Evolutionary conservation across 2,329 filamentous ascomycete genomes (phyloP).

Genomic region (Zymoseptoria ardabiliae): DNA sequence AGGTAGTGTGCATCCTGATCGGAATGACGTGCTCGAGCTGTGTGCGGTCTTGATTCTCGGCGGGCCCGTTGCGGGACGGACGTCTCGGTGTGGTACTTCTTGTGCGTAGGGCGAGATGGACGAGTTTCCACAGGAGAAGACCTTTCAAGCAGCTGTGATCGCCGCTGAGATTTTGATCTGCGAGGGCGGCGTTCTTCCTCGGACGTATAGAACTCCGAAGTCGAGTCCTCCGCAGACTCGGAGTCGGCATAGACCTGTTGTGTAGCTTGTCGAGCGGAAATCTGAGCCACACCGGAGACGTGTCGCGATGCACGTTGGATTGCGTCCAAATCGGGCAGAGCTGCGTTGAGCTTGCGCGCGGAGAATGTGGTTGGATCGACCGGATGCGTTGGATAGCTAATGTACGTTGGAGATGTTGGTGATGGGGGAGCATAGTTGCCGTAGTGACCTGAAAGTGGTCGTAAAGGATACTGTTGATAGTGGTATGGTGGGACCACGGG

Average conservation of each 20-base stretch:
- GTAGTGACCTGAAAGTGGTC: slow-evolving; percentile 8
- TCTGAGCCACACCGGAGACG: not conserved
- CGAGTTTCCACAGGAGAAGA: not conserved
- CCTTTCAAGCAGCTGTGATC: not conserved
- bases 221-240: not conserved
- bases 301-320: slow-evolving; percentile 7
- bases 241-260: not conserved
- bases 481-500: slow-evolving; percentile 1
- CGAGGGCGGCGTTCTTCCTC: slow-evolving; percentile 2
- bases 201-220: slow-evolving; percentile 3
- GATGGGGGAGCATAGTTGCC: slow-evolving; percentile 15
- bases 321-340: slow-evolving; percentile 12
- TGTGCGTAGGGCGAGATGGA: slow-evolving; percentile 2
- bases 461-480: slow-evolving; percentile 8
- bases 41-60: slow-evolving; percentile 1
- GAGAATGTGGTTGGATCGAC: slow-evolving; percentile 12
- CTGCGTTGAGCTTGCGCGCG: slow-evolving; percentile 18
- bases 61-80: not conserved
- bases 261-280: not conserved
- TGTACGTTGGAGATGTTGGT: slow-evolving; percentile 12
- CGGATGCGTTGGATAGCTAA: slow-evolving; percentile 8
- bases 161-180: not conserved
- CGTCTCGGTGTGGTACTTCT: slow-evolving; percentile 8
- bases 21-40: slow-evolving; percentile 5
- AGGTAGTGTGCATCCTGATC: slow-evolving; percentile 14